phyloP scores from a whole-genome alignment of 768 basidiomycete species.

The Mycena floridula region DNA sequence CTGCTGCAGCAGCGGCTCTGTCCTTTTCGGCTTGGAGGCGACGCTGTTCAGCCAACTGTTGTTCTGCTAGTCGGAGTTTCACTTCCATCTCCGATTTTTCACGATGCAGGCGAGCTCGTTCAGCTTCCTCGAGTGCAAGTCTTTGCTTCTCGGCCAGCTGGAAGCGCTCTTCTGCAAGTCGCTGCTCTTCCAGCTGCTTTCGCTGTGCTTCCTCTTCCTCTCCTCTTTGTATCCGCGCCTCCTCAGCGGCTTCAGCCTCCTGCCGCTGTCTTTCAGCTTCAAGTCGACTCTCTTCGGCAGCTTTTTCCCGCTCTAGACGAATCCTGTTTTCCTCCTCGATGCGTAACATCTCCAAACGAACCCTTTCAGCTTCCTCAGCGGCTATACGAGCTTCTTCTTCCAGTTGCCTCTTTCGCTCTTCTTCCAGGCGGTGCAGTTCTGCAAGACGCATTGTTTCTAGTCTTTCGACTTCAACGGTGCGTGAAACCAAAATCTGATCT shows the following conservation, averaged over 20 bases:
- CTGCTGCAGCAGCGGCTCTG: slow-evolving; percentile 4
- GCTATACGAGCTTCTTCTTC: slow-evolving; percentile 17
- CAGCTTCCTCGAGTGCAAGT: slow-evolving; percentile 12
- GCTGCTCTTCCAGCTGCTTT: slow-evolving; percentile 20
- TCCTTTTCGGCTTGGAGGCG: slow-evolving; percentile 9
- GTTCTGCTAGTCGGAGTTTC: slow-evolving; percentile 13
- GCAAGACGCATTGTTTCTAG: slow-evolving; percentile 20
- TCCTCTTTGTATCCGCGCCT: slow-evolving; percentile 14
- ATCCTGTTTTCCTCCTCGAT: slow-evolving; percentile 13
- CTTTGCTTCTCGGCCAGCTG: slow-evolving; percentile 20
- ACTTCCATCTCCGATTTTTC: slow-evolving; percentile 13
- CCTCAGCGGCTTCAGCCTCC: slow-evolving; percentile 25
- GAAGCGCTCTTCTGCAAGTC: slow-evolving; percentile 26
- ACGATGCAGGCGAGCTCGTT: slow-evolving; percentile 11
- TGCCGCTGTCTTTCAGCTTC: slow-evolving; percentile 22
- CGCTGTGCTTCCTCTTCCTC: slow-evolving; percentile 22
- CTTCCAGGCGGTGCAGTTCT: slow-evolving; percentile 20
- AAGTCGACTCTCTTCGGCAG: slow-evolving; percentile 19
- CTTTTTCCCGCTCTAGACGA: slow-evolving; percentile 13
- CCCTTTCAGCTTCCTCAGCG: slow-evolving; percentile 15
- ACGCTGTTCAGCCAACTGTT: slow-evolving; percentile 15
- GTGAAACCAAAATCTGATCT: slow-evolving; percentile 32
- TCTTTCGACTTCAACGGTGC: slow-evolving; percentile 34
- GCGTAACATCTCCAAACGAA: slow-evolving; percentile 13
- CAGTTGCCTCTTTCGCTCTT: slow-evolving; percentile 20